Percentiles rank a stretch among this genome's conserved stretches.
Conservation (phyloP, 2,329 filamentous ascomycete species). For the Colletotrichum eleusines region DNA sequence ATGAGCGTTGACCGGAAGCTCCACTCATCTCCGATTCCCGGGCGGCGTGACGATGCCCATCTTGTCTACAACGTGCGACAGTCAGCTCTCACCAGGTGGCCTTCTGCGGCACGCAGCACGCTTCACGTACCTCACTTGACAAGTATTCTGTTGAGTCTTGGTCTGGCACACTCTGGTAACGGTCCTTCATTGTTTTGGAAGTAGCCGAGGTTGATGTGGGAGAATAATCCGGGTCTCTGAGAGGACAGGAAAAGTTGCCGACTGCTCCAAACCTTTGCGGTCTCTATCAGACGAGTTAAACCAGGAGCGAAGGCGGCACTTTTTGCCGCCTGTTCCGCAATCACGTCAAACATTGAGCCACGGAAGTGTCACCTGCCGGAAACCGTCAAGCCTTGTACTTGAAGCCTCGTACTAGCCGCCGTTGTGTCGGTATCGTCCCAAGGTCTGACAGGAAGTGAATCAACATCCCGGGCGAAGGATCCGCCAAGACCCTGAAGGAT, state of each 20-base stretch:
- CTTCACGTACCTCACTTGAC: neutral
- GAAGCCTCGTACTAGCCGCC: neutral
- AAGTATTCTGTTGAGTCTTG: slow-evolving; percentile 20
- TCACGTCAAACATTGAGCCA: neutral
- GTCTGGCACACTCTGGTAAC: slow-evolving; percentile 9
- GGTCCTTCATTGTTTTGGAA: slow-evolving; percentile 12
- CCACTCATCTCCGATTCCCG: neutral
- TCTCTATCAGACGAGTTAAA: neutral
- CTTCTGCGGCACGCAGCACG: too few species aligned
- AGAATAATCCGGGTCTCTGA: neutral
- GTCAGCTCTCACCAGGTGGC: neutral
- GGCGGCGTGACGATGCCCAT: neutral
- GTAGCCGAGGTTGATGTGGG: too few species aligned
- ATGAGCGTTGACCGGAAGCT: slow-evolving; percentile 18
- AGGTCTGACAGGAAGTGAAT: neutral
- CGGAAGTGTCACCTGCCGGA: slow-evolving; percentile 16
- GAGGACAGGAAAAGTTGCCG: too few species aligned
- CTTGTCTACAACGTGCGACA: neutral
- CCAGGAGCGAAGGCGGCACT: neutral
- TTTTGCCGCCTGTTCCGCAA: neutral
- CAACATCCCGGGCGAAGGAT: slow-evolving; percentile 22
- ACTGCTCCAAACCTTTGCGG: neutral
- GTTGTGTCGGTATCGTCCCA: neutral
- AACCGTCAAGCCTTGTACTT: slow-evolving; percentile 6
- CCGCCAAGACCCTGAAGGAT: slow-evolving; percentile 28